Conservation (phyloP, 805 yeast genomes). For the Blastobotrys chiropterorum region DNA sequence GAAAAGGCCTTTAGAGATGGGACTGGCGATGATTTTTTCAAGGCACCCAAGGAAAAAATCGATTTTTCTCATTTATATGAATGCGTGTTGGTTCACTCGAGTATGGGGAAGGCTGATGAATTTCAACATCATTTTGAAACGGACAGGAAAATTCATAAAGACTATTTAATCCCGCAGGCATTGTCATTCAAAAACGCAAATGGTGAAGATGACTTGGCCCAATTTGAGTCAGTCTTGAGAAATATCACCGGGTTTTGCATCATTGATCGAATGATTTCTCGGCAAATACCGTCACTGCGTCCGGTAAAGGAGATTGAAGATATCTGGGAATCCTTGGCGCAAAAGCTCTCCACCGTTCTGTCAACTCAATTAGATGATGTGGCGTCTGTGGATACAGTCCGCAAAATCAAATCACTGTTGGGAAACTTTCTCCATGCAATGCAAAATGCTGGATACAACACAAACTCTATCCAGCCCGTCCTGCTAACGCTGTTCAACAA, state of each 20-base stretch:
- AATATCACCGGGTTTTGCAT: conserved; percentile 71
- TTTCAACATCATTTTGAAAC: conserved; percentile 59
- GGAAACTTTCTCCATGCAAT: conserved; percentile 71
- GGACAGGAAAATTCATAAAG: conserved; percentile 67
- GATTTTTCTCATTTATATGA: conserved; percentile 74
- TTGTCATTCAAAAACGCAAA: conserved; percentile 30
- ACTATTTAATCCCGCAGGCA: conserved; percentile 61
- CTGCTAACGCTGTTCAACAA: conserved; percentile 53
- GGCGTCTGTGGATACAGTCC: conserved; percentile 32
- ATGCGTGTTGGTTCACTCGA: conserved; percentile 72
- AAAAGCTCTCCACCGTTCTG: conserved; percentile 25
- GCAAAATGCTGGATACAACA: conserved; percentile 62
- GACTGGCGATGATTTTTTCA: conserved; percentile 38
- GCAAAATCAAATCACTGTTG: conserved; percentile 52
- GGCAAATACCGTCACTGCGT: conserved; percentile 52
- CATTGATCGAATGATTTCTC: conserved; percentile 61
- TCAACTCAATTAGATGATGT: conserved; percentile 34
- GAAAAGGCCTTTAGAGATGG: conserved; percentile 70
- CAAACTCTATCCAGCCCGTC: conserved; percentile 54
- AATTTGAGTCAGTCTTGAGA: conserved; percentile 23
- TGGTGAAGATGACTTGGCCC: conserved; percentile 40
- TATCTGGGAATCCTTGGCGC: conserved; percentile 64
- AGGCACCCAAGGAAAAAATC: conserved; percentile 45
- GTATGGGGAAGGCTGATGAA: conserved; percentile 58
- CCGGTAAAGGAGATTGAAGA: conserved; percentile 61